phyloP scores from a whole-genome alignment of 2,329 filamentous ascomycete genomes.

The Penicillium sp. region DNA sequence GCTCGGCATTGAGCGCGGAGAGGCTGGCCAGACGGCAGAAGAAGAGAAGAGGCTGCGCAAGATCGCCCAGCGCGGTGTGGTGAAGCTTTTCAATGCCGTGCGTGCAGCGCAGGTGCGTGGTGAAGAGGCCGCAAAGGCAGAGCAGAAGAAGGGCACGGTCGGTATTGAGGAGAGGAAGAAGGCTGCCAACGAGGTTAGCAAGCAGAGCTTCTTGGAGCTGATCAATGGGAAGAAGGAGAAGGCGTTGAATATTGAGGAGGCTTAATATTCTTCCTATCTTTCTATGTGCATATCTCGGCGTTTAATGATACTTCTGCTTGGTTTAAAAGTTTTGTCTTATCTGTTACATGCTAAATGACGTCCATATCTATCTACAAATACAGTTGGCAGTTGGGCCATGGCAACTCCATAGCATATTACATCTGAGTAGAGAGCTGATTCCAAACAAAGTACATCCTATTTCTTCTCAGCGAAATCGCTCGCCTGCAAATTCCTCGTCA shows the following conservation, averaged over 20 bases:
- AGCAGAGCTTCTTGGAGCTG: slow-evolving; percentile 87
- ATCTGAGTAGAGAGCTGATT: slow-evolving; percentile 12
- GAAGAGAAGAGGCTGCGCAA: slow-evolving; percentile 78
- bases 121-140: slow-evolving; percentile 65
- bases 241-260: slow-evolving; percentile 43
- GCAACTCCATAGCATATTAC: background rate
- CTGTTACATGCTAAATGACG: slow-evolving; percentile 1
- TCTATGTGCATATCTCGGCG: slow-evolving; percentile 26
- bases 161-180: slow-evolving; percentile 78
- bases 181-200: slow-evolving; percentile 91
- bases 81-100: slow-evolving; percentile 95
- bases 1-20: slow-evolving; percentile 57
- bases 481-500: slow-evolving; percentile 94
- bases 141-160: slow-evolving; percentile 67
- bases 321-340: slow-evolving; percentile 5
- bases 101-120: slow-evolving; percentile 87
- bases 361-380: slow-evolving; percentile 15
- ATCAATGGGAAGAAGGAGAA: slow-evolving; percentile 61
- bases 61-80: slow-evolving; percentile 86
- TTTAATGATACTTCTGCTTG: slow-evolving; percentile 21
- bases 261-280: slow-evolving; percentile 25
- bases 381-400: slow-evolving; percentile 2
- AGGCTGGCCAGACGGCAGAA: slow-evolving; percentile 55
- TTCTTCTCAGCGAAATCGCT: slow-evolving; percentile 70
- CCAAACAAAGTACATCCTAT: slow-evolving; percentile 13